phyloP scores from a whole-genome alignment of 2,329 filamentous ascomycete genomes.

The Helotiales sp. region DNA sequence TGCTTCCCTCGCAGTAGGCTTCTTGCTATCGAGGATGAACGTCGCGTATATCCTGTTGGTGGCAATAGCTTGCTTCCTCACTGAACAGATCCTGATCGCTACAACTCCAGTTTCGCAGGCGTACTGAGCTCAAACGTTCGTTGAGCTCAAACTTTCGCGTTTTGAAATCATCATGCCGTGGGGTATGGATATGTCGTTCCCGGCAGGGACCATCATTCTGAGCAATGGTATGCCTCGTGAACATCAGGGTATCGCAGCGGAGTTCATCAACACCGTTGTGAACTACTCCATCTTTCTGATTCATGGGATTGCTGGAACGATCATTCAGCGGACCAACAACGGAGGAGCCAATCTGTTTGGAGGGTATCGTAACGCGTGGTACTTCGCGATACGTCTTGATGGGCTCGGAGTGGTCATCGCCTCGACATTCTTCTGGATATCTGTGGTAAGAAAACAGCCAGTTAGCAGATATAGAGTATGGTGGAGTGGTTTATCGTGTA shows the following conservation, averaged over 20 bases:
- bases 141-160: too few species aligned
- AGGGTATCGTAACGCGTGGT: constrained; percentile 41
- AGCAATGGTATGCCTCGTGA: constrained; percentile 48
- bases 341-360: constrained; percentile 27
- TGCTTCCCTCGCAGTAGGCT: constrained; percentile 23
- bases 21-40: constrained; percentile 6
- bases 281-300: constrained; percentile 43
- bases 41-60: constrained; percentile 12
- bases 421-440: constrained; percentile 9
- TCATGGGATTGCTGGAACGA: constrained; percentile 43
- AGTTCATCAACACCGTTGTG: constrained; percentile 46
- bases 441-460: constrained; percentile 2
- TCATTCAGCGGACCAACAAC: constrained; percentile 29
- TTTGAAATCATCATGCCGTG: constrained; percentile 46
- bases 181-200: constrained; percentile 57
- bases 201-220: constrained; percentile 51
- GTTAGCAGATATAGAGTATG: neutral
- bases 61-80: constrained; percentile 8
- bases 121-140: constrained; percentile 65
- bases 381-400: constrained; percentile 40
- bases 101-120: constrained; percentile 30
- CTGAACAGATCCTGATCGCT: constrained; percentile 9
- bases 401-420: constrained; percentile 16
- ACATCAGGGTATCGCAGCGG: constrained; percentile 50
- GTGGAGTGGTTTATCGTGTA: neutral